Conservation (phyloP, 352 stramenopile species). For the Globisporangium splendens region DNA sequence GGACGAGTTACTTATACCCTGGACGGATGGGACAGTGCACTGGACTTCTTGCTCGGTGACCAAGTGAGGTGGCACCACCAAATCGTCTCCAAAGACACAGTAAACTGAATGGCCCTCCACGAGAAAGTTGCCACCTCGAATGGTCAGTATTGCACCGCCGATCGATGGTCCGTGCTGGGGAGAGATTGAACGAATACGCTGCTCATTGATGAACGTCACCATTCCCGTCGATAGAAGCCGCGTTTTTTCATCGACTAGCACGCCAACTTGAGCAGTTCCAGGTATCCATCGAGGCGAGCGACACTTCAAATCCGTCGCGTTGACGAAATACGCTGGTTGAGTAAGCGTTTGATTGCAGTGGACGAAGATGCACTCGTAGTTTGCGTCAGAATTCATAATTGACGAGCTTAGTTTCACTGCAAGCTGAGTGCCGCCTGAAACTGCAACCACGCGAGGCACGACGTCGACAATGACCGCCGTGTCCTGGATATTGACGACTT, state of each 20-base stretch:
- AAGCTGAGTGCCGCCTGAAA: constrained; percentile 26
- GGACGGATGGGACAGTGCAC: constrained; percentile 19
- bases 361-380: constrained; percentile 38
- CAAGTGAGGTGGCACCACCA: constrained; percentile 14
- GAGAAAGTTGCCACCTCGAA: constrained; percentile 21
- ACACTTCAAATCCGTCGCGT: constrained; percentile 20
- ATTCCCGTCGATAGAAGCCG: constrained; percentile 15
- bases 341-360: constrained; percentile 8
- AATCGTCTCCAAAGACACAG: constrained; percentile 26
- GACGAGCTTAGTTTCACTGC: constrained; percentile 15
- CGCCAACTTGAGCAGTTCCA: constrained; percentile 20
- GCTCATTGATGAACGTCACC: constrained; percentile 23
- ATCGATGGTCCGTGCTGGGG: constrained; percentile 21
- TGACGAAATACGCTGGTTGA: constrained; percentile 23
- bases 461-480: constrained; percentile 20
- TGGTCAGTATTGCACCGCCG: constrained; percentile 24
- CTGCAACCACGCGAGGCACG: constrained; percentile 20
- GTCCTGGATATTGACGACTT: constrained; percentile 32
- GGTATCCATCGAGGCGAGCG: constrained; percentile 26
- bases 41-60: constrained; percentile 16
- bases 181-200: constrained; percentile 17
- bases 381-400: constrained; percentile 9
- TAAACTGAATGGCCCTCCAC: constrained; percentile 5
- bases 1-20: no score
- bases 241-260: constrained; percentile 21